Percentiles rank a stretch among this genome's conserved stretches.
phyloP scores from a whole-genome alignment of 148 eudicot species.

The Chenopodium quinoa region DNA sequence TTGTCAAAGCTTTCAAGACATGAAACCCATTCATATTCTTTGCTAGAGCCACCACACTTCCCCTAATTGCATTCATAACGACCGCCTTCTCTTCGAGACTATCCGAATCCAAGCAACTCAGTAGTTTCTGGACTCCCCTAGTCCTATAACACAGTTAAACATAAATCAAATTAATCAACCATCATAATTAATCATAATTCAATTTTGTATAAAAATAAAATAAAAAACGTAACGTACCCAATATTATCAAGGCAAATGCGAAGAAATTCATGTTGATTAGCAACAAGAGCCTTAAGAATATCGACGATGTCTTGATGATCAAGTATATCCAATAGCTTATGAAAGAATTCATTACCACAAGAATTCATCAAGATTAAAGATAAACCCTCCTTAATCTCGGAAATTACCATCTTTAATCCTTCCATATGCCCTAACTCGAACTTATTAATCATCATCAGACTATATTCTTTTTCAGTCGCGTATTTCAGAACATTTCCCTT shows the following conservation, averaged over 20 bases:
- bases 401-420: constrained; percentile 30
- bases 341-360: constrained; percentile 34
- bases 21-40: constrained; percentile 33
- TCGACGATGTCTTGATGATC: constrained; percentile 28
- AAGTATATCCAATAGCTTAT: constrained; percentile 31
- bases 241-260: constrained; percentile 34
- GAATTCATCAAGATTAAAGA: constrained; percentile 29
- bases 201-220: background rate
- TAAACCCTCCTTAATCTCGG: constrained; percentile 33
- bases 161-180: background rate
- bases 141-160: constrained; percentile 29
- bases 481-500: constrained; percentile 3
- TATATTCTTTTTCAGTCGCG: constrained; percentile 30
- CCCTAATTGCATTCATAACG: constrained; percentile 21
- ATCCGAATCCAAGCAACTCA: background rate
- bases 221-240: constrained; percentile 25
- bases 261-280: constrained; percentile 12
- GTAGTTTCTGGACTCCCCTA: constrained; percentile 40
- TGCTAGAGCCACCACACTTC: constrained; percentile 16
- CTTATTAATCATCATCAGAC: constrained; percentile 24
- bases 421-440: constrained; percentile 23
- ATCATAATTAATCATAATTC: background rate
- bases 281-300: constrained; percentile 24
- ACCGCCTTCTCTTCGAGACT: constrained; percentile 8
- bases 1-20: constrained; percentile 3